A percentile compares a stretch with the other conserved stretches of the same genome.
Conservation (phyloP, 2,329 filamentous ascomycete species). For the Fusarium sp. region DNA sequence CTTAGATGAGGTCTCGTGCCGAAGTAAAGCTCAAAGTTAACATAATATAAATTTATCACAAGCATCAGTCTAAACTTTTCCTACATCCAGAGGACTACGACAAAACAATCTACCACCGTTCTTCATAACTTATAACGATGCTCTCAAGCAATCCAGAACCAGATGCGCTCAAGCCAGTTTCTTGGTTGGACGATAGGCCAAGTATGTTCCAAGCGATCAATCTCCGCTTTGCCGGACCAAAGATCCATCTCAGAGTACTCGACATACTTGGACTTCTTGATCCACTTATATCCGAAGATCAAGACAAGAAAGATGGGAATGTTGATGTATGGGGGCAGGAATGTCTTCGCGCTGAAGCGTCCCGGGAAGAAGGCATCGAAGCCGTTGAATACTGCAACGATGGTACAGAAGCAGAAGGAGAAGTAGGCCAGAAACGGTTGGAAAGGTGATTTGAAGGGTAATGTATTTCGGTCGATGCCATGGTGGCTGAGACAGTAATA, state of each 20-base stretch:
- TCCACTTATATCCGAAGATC: conserved; percentile 63
- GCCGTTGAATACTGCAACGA: conserved; percentile 76
- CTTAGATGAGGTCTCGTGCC: fast-evolving
- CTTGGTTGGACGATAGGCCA: conserved; percentile 57
- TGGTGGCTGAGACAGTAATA: conserved; percentile 59
- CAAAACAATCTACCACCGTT: fast-evolving
- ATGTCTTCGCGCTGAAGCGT: conserved; percentile 68
- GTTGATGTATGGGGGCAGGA: conserved; percentile 70
- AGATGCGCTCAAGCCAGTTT: conserved; percentile 46
- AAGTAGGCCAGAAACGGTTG: conserved; percentile 72
- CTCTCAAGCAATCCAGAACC: conserved; percentile 7
- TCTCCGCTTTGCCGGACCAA: conserved; percentile 25
- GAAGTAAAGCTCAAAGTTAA: neutral
- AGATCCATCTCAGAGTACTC: conserved; percentile 27
- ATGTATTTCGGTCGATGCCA: conserved; percentile 51
- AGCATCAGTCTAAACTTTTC: neutral
- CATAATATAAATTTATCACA: neutral
- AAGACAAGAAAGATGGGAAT: conserved; percentile 67
- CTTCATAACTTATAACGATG: fast-evolving
- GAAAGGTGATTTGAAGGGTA: conserved; percentile 61
- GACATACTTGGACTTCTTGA: conserved; percentile 12
- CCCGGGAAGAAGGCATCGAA: conserved; percentile 76
- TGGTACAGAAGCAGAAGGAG: conserved; percentile 63
- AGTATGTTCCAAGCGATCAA: conserved; percentile 59
- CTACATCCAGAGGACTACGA: fast-evolving